Conservation (phyloP, 2,329 filamentous ascomycete genomes). For the Aspergillus sp. region DNA sequence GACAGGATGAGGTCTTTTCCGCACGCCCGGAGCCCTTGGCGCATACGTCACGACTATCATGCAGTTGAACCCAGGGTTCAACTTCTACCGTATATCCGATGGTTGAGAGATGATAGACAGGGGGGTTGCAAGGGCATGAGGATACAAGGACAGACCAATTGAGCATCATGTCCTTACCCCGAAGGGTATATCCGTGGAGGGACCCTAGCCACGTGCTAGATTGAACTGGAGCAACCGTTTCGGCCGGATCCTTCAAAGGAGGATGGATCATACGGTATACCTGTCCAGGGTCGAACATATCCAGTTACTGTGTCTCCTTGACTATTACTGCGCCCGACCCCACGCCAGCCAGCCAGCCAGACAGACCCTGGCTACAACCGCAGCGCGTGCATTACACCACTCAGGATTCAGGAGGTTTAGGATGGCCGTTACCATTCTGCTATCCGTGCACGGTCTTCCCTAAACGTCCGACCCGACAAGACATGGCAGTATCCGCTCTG, state of each 20-base stretch:
- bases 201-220: background rate
- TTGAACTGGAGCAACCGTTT: background rate
- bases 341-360: background rate
- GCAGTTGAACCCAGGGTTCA: background rate
- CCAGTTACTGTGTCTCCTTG: background rate
- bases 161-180: background rate
- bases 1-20: slow-evolving; percentile 3
- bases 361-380: background rate
- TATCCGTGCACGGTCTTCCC: background rate
- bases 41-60: background rate
- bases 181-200: background rate
- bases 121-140: background rate
- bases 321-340: background rate
- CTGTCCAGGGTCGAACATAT: background rate
- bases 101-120: background rate
- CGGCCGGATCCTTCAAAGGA: background rate
- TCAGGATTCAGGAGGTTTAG: background rate
- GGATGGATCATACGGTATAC: background rate
- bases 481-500: background rate
- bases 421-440: background rate
- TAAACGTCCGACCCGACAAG: background rate
- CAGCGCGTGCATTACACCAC: background rate
- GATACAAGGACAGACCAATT: background rate
- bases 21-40: background rate
- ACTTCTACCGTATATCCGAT: background rate